Conservation (phyloP, 2,329 filamentous ascomycete species). For the Triangularia setosa region DNA sequence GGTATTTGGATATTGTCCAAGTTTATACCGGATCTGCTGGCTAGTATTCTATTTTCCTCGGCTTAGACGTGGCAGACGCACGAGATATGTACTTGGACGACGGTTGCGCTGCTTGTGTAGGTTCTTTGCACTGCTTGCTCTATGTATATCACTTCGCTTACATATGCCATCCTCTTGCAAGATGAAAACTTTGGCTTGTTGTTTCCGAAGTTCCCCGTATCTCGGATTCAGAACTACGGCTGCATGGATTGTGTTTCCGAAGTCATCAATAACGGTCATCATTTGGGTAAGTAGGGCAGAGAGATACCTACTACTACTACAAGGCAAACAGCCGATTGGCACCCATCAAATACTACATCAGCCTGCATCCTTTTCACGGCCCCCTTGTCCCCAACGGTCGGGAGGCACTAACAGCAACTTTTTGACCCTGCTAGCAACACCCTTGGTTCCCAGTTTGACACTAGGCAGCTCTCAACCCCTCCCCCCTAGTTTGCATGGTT, state of each 20-base stretch:
- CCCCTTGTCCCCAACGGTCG: not conserved
- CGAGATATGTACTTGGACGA: conserved; percentile 9
- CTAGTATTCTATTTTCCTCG: conserved; percentile 1
- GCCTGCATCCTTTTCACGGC: not conserved
- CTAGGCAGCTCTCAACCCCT: too few species aligned
- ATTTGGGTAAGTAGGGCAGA: not conserved
- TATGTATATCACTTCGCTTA: too few species aligned
- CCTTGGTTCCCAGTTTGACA: too few species aligned
- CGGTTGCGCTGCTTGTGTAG: not conserved
- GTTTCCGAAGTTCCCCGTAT: too few species aligned
- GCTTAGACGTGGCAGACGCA: conserved; percentile 2
- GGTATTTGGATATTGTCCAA: not conserved
- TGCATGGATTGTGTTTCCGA: too few species aligned
- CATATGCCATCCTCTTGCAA: too few species aligned
- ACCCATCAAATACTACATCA: not conserved
- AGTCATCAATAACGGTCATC: too few species aligned
- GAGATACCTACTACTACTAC: not conserved
- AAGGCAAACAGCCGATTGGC: not conserved
- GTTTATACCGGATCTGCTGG: conserved; percentile 2
- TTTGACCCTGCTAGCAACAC: not conserved
- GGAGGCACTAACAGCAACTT: not conserved
- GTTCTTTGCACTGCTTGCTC: too few species aligned
- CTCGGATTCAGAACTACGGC: too few species aligned
- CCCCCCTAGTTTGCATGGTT: too few species aligned
- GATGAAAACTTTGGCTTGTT: too few species aligned